Conservation (phyloP, 1,139 yeast genomes). For the Hemisphaericaspora subhashii region DNA sequence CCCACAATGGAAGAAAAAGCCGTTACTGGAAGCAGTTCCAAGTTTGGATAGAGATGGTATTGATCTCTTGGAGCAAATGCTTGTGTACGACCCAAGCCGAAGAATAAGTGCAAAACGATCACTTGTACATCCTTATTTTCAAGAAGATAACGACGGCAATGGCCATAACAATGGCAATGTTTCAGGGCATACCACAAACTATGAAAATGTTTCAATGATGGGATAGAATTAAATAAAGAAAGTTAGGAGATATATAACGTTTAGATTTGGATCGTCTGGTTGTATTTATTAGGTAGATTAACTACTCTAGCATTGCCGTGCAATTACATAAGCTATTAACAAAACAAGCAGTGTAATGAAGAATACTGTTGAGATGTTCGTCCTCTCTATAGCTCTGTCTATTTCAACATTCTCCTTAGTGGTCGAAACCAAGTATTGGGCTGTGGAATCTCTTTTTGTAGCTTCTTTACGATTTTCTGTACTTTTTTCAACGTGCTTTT, state of each 20-base stretch:
- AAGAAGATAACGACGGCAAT: conserved; percentile 40
- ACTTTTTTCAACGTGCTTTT: no score
- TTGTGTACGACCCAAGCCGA: conserved; percentile 90
- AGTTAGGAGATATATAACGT: no score
- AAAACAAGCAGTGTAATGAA: background rate
- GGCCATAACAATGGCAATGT: conserved; percentile 17
- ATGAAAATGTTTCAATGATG: conserved; percentile 2
- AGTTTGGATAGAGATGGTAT: conserved; percentile 79
- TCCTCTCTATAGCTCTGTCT: background rate
- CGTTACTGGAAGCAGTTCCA: conserved; percentile 72
- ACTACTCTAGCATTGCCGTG: background rate
- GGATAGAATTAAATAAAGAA: conserved; percentile 1
- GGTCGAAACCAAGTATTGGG: no score
- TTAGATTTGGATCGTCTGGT: no score
- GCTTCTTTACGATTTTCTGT: no score
- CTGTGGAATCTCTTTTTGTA: no score
- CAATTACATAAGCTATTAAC: background rate
- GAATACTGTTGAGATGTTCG: background rate
- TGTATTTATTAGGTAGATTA: no score
- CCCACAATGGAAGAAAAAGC: conserved; percentile 89
- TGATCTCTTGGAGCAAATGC: conserved; percentile 74
- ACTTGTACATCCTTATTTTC: conserved; percentile 85
- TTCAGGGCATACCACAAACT: background rate
- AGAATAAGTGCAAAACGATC: conserved; percentile 96
- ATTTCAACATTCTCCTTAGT: background rate